Evolutionary conservation across 2,329 filamentous ascomycete genomes (phyloP).

Genomic region (Delphinella strobiligena): DNA sequence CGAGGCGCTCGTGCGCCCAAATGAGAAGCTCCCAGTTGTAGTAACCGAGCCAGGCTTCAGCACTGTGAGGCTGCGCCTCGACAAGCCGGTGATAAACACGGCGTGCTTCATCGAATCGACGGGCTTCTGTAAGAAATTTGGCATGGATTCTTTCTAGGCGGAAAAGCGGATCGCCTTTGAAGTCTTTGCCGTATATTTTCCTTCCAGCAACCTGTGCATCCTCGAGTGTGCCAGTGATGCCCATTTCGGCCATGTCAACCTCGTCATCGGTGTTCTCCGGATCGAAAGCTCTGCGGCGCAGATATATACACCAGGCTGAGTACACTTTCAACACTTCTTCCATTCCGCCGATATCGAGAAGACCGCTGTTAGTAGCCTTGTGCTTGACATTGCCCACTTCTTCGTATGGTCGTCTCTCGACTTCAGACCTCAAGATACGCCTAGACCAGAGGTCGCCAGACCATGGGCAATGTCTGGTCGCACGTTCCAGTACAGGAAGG

Average conservation of each 20-base stretch:
- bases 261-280: conserved; percentile 64
- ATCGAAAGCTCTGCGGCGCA: conserved; percentile 74
- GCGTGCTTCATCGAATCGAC: conserved; percentile 64
- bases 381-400: conserved; percentile 87
- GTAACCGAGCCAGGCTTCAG: conserved; percentile 88
- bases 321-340: conserved; percentile 84
- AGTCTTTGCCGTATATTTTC: conserved; percentile 62
- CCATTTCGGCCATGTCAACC: conserved; percentile 79
- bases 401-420: conserved; percentile 61
- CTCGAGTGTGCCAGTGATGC: conserved; percentile 73
- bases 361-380: conserved; percentile 71
- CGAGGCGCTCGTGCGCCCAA: conserved; percentile 47
- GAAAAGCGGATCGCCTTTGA: conserved; percentile 78
- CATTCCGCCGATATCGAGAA: conserved; percentile 77
- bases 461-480: conserved; percentile 85
- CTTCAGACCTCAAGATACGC: conserved; percentile 74
- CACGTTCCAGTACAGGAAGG: conserved; percentile 64
- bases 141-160: conserved; percentile 85
- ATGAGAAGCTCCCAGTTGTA: conserved; percentile 82
- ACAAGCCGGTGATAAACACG: conserved; percentile 39
- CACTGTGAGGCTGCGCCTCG: conserved; percentile 59
- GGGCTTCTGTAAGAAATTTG: conserved; percentile 78
- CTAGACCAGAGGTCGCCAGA: conserved; percentile 85
- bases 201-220: conserved; percentile 69
- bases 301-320: conserved; percentile 85